Percentiles rank a stretch among this genome's conserved stretches.
Evolutionary conservation across 805 yeast genomes (phyloP).

Genomic region (Kurtzmaniella cleridarum): DNA sequence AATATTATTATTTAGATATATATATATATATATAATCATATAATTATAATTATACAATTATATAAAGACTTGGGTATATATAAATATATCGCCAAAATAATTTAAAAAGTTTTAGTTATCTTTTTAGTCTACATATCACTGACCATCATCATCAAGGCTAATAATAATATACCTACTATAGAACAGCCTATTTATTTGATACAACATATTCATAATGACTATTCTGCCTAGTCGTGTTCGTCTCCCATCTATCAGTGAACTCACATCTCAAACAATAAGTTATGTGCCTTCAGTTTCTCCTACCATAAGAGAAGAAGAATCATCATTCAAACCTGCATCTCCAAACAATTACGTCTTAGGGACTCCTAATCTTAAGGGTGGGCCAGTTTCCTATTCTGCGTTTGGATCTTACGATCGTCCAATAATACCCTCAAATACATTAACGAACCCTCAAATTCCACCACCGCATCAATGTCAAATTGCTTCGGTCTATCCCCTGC

Average conservation of each 20-base stretch:
- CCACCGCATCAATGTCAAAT: slow-evolving; percentile 3
- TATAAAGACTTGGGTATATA: too few relatives aligned
- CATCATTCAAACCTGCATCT: background rate
- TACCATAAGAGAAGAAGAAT: background rate
- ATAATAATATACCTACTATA: too few relatives aligned
- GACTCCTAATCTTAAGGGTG: slow-evolving; percentile 1
- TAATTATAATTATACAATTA: too few relatives aligned
- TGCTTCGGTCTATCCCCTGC: slow-evolving; percentile 1
- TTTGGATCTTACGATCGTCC: slow-evolving; percentile 5
- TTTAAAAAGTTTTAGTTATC: too few relatives aligned
- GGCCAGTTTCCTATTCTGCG: background rate
- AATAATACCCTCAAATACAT: slow-evolving; percentile 2
- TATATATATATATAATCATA: too few relatives aligned
- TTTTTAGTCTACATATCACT: too few relatives aligned
- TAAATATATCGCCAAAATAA: too few relatives aligned
- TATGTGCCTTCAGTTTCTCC: slow-evolving; percentile 4
- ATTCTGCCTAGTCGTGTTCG: slow-evolving; percentile 10
- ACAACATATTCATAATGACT: background rate
- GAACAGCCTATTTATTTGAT: background rate
- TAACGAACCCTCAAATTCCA: slow-evolving; percentile 1
- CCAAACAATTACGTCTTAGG: slow-evolving; percentile 9
- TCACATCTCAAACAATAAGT: slow-evolving; percentile 12
- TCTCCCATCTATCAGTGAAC: slow-evolving; percentile 23
- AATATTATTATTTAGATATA: too few relatives aligned
- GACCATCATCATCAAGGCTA: too few relatives aligned